Evolutionary conservation across 331 rosid genomes (phyloP).

Genomic region (Malus hybrid): DNA sequence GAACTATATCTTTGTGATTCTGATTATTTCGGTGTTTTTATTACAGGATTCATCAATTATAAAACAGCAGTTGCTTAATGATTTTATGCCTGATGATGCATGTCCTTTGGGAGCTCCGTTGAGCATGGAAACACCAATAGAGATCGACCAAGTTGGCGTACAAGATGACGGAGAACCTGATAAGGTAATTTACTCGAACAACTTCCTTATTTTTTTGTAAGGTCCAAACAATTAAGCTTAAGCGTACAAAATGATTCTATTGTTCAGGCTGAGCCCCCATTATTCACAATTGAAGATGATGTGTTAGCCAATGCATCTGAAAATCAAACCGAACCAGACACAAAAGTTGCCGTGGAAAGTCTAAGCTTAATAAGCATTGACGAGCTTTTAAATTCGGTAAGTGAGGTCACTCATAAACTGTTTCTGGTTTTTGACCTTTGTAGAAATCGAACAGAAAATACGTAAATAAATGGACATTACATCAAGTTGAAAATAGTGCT

Average conservation of each 20-base stretch:
- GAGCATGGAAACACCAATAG: constrained; percentile 28
- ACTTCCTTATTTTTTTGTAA: not conserved
- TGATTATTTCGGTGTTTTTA: not conserved
- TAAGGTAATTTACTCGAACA: constrained; percentile 31
- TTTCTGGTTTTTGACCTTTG: not conserved
- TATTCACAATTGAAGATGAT: constrained; percentile 53
- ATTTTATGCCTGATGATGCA: constrained; percentile 29
- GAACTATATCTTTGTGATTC: not conserved
- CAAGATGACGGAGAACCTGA: constrained; percentile 35
- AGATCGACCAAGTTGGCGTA: constrained; percentile 32
- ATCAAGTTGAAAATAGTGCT: not conserved
- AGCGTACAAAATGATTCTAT: not conserved
- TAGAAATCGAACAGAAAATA: not conserved
- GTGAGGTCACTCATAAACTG: constrained; percentile 15
- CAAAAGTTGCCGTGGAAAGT: constrained; percentile 25
- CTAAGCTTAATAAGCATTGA: constrained; percentile 51
- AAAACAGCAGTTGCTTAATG: constrained; percentile 21
- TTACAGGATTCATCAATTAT: constrained; percentile 13
- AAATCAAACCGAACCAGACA: constrained; percentile 24
- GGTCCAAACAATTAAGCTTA: not conserved
- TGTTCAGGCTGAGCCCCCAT: constrained; percentile 56
- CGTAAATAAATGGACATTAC: not conserved
- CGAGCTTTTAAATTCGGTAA: constrained; percentile 63
- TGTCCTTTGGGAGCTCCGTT: constrained; percentile 31
- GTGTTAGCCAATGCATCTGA: constrained; percentile 25